These are phyloP conservation scores for Cyclotella cryptica DNA, from an alignment of 108 stramenopile genomes.

Conservation along the genomic window DNA sequence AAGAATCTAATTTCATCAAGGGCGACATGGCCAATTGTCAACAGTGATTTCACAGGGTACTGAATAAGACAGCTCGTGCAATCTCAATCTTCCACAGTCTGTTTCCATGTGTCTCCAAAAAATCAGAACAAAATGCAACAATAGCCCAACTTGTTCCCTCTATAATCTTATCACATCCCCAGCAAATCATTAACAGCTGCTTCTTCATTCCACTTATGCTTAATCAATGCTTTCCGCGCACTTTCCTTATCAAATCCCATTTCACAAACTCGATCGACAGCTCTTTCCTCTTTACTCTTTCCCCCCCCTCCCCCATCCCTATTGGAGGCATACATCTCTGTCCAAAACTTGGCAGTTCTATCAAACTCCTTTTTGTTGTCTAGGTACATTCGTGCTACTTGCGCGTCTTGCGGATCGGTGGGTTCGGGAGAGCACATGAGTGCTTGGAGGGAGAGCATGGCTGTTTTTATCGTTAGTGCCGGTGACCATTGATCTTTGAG, in stretches of 20 bases:
- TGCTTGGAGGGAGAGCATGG: constrained; percentile 91
- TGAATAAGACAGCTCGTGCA: too few relatives aligned
- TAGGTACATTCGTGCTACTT: constrained; percentile 94
- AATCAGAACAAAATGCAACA: too few relatives aligned
- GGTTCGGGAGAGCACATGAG: constrained; percentile 93
- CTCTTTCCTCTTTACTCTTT: constrained; percentile 61
- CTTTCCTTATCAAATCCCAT: constrained; percentile 95
- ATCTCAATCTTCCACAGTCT: too few relatives aligned
- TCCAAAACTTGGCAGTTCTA: constrained; percentile 93
- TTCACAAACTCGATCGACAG: constrained; percentile 82
- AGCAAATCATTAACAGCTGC: constrained; percentile 90
- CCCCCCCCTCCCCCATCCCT: neutral
- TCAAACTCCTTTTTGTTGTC: constrained; percentile 80
- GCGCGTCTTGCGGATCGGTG: constrained; percentile 96
- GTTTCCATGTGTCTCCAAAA: too few relatives aligned
- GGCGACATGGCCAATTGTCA: too few relatives aligned
- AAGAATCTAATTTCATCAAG: too few relatives aligned
- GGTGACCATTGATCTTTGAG: constrained; percentile 98
- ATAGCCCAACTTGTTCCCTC: too few relatives aligned
- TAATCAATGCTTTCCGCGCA: constrained; percentile 85
- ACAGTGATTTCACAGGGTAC: too few relatives aligned
- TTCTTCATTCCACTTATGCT: constrained; percentile 91
- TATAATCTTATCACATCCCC: constrained; percentile 50
- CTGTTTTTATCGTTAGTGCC: constrained; percentile 97
- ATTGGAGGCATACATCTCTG: constrained; percentile 91